Evolutionary conservation across 1,139 yeast genomes (phyloP).

Genomic region (Yamadazyma taylorii): DNA sequence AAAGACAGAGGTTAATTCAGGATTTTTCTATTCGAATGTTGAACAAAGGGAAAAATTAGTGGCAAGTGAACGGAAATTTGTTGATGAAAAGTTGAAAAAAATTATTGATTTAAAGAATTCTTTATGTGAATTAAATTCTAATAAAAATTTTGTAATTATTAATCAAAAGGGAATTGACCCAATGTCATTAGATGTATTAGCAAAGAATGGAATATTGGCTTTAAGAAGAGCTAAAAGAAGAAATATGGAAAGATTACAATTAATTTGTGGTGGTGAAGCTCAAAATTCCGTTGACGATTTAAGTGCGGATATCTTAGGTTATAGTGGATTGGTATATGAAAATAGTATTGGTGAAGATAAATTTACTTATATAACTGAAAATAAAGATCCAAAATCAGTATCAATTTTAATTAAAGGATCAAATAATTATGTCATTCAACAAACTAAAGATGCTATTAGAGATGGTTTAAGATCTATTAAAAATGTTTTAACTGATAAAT

Average conservation of each 20-base stretch:
- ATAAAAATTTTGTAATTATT: constrained; percentile 86
- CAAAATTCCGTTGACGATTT: constrained; percentile 97
- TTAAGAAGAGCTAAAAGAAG: constrained; percentile 97
- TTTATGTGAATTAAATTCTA: constrained; percentile 76
- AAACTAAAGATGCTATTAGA: constrained; percentile 94
- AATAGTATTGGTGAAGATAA: constrained; percentile 96
- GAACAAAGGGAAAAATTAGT: constrained; percentile 96
- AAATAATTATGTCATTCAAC: constrained; percentile 82
- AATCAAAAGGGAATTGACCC: constrained; percentile 99
- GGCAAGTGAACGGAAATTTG: constrained; percentile 90
- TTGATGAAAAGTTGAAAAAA: constrained; percentile 88
- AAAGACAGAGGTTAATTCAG: constrained; percentile 96
- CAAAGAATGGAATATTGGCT: constrained; percentile 90
- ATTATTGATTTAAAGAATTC: constrained; percentile 90
- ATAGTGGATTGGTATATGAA: constrained; percentile 89
- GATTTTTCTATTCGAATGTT: constrained; percentile 91
- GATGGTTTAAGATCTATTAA: constrained; percentile 96
- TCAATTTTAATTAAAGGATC: constrained; percentile 93
- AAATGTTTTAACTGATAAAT: constrained; percentile 81
- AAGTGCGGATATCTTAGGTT: constrained; percentile 81
- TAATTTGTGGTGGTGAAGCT: constrained; percentile 96
- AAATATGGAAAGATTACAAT: constrained; percentile 97
- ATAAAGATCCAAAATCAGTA: constrained; percentile 86
- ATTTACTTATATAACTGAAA: constrained; percentile 93
- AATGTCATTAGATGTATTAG: constrained; percentile 91